Conservation (phyloP, 2,329 filamentous ascomycete species). For the Podosphaera leucotricha region DNA sequence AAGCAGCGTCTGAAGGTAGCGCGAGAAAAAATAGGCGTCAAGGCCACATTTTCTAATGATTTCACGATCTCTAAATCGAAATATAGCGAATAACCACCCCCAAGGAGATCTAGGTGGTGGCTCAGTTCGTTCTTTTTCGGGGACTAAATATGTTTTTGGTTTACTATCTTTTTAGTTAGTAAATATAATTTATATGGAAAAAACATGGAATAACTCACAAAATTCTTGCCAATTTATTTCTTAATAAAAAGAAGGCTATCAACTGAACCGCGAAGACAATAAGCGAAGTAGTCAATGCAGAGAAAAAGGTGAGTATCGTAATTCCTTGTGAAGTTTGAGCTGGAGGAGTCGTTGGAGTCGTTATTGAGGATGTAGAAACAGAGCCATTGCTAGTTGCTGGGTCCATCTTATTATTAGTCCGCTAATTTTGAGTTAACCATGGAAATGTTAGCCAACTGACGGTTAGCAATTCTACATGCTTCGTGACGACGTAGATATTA, state of each 20-base stretch:
- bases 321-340: conserved; percentile 12
- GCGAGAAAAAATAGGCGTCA: conserved; percentile 91
- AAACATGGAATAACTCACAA: conserved; percentile 32
- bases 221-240: conserved; percentile 58
- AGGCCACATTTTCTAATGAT: conserved; percentile 89
- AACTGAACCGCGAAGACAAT: conserved; percentile 24
- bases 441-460: background rate
- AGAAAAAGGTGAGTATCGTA: conserved; percentile 14
- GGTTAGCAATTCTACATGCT: background rate
- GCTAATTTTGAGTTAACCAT: background rate
- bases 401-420: background rate
- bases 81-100: conserved; percentile 30
- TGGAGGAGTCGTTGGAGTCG: background rate
- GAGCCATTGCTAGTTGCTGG: background rate
- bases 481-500: background rate
- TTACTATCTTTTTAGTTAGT: conserved; percentile 29
- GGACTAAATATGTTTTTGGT: conserved; percentile 66
- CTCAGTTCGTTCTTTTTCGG: conserved; percentile 62
- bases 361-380: background rate
- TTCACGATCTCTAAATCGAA: conserved; percentile 48
- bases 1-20: conserved; percentile 66
- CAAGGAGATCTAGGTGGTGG: conserved; percentile 36
- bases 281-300: conserved; percentile 14
- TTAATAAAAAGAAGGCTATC: conserved; percentile 48
- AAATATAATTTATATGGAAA: background rate